Conservation (phyloP, 352 stramenopile species). For the Phytopythium sindhum region DNA sequence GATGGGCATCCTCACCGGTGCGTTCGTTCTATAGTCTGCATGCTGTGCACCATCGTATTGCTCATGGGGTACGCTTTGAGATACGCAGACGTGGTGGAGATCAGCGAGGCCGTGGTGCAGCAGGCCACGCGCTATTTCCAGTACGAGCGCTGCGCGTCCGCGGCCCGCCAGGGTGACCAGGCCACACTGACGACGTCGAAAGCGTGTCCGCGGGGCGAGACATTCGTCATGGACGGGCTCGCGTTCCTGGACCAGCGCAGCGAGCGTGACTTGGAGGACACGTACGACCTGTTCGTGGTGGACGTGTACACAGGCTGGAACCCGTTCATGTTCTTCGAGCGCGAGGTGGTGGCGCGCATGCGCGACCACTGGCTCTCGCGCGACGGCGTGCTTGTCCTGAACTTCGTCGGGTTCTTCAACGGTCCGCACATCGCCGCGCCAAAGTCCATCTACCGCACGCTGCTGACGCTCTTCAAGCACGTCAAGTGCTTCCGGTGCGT, state of each 20-base stretch:
- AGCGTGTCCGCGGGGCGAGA: conserved; percentile 42
- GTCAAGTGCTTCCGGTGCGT: conserved; percentile 58
- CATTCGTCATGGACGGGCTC: conserved; percentile 65
- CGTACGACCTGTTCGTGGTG: conserved; percentile 62
- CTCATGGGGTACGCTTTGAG: not conserved
- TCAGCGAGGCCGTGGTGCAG: conserved; percentile 59
- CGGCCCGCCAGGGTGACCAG: conserved; percentile 27
- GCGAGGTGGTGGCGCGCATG: conserved; percentile 49
- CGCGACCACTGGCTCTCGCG: conserved; percentile 51
- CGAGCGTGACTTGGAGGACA: conserved; percentile 3
- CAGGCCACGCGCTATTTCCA: conserved; percentile 70
- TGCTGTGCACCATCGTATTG: too few relatives aligned
- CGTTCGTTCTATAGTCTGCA: not conserved
- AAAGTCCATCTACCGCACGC: conserved; percentile 65
- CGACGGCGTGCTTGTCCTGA: conserved; percentile 67
- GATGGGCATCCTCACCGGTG: conserved; percentile 56
- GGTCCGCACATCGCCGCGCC: conserved; percentile 43
- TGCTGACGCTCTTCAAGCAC: conserved; percentile 62
- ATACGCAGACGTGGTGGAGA: conserved; percentile 62
- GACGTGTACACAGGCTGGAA: conserved; percentile 77
- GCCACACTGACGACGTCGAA: not conserved
- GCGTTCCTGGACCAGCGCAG: conserved; percentile 40
- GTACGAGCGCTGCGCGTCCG: conserved; percentile 46
- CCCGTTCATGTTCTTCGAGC: conserved; percentile 63
- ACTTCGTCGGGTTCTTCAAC: conserved; percentile 74